Percentiles rank a stretch among this genome's conserved stretches.
Evolutionary conservation across 768 basidiomycete species (phyloP).

Genomic region (Collybia mongolica): DNA sequence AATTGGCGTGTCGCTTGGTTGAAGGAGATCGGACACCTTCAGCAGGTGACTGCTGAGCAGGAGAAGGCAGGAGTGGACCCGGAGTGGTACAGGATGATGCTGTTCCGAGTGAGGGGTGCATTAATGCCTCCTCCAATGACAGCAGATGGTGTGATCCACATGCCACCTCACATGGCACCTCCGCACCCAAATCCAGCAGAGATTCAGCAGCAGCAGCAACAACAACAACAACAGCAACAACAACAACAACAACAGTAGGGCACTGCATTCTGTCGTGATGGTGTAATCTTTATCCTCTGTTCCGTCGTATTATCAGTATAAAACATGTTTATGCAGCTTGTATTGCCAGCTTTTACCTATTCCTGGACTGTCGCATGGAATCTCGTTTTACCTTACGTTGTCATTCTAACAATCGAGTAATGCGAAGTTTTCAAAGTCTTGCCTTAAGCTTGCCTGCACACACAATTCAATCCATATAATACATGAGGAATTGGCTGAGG

Average conservation of each 20-base stretch:
- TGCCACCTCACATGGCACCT: conserved; percentile 39
- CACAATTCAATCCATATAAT: too few relatives aligned
- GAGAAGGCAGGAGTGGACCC: conserved; percentile 79
- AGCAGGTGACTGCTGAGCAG: conserved; percentile 76
- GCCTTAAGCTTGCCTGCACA: too few relatives aligned
- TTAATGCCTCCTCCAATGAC: conserved; percentile 61
- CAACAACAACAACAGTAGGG: conserved; percentile 3
- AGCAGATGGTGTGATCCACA: conserved; percentile 47
- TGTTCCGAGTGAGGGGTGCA: conserved; percentile 72
- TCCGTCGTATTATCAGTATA: background rate
- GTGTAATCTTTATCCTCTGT: background rate
- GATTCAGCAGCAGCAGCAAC: conserved; percentile 33
- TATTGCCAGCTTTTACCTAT: too few relatives aligned
- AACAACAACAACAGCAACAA: conserved; percentile 28
- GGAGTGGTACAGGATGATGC: conserved; percentile 88
- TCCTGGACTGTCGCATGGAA: too few relatives aligned
- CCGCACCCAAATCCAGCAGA: conserved; percentile 37
- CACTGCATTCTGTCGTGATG: background rate
- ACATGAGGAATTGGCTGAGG: too few relatives aligned
- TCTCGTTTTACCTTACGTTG: too few relatives aligned
- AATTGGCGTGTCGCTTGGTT: conserved; percentile 80
- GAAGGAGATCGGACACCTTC: conserved; percentile 75
- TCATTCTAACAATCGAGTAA: too few relatives aligned
- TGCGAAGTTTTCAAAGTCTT: too few relatives aligned
- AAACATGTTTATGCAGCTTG: too few relatives aligned